Evolutionary conservation across 2,329 filamentous ascomycete genomes (phyloP).

Genomic region (Colletotrichum sp.): DNA sequence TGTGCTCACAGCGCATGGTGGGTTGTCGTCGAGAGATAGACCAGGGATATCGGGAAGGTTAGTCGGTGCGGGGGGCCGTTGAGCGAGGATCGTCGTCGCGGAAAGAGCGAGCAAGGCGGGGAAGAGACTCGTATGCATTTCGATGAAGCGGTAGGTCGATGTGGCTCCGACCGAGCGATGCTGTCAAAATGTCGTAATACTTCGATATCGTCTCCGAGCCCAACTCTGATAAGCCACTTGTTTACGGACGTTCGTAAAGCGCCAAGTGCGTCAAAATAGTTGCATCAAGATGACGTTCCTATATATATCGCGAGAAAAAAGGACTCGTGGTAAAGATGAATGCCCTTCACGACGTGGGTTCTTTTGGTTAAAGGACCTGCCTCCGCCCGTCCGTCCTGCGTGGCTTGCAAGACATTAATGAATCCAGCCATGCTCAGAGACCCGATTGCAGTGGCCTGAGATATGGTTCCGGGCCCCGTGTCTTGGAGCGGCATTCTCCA

Average conservation of each 20-base stretch:
- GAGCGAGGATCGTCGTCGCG: neutral
- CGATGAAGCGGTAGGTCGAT: neutral
- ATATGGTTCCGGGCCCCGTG: neutral
- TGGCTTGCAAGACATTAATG: neutral
- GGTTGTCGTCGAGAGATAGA: neutral
- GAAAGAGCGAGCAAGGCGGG: neutral
- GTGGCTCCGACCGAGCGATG: neutral
- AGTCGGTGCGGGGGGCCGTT: neutral
- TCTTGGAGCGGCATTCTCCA: neutral
- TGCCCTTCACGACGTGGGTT: neutral
- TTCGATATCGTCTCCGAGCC: neutral
- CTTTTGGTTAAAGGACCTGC: neutral
- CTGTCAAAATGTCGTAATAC: neutral
- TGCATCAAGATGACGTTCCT: neutral
- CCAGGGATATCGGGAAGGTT: neutral
- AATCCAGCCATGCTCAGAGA: neutral
- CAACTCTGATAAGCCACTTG: neutral
- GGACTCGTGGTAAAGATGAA: neutral
- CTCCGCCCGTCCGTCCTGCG: neutral
- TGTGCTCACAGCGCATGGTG: neutral
- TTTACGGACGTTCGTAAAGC: neutral
- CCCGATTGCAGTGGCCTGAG: neutral
- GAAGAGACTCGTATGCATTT: neutral
- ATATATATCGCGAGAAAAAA: neutral
- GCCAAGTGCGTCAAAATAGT: neutral